Base-by-base conservation (phyloP, 148 eudicot genomes). In the Rhododendron simsii region DNA sequence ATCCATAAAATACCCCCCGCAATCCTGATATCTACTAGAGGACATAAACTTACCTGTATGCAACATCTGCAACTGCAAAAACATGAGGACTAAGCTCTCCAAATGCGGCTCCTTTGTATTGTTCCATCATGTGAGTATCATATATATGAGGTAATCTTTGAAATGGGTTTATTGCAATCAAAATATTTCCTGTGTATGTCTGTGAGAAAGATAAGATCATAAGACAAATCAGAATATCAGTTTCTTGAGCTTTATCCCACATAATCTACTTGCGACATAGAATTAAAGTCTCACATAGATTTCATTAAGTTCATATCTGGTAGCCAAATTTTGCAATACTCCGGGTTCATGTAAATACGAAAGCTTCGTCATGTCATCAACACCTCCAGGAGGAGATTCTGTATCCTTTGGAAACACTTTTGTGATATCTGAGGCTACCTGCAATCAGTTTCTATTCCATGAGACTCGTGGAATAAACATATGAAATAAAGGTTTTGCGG, bases 81-180 rank as follows among this genome's bases (percentile, higher is more conserved):
- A 98, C 98, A 89, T 98, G 99, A 89, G 98, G 99, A 90, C 98
- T 98, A 81, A 98, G 97, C 90, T 98, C 98, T 83, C 99, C 99
- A 85, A 98, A 93, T 87, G 79, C 90, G 63, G 98, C 98, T 90
- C 98, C 99, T 89, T 98, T 95, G 85, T 98, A 98, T 91, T 95
- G 98, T 85, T 93, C 96, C 99, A 98, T 98, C 99, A 98, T 95
- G 85, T 95, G 98, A 71, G 93, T 92, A 89, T 98, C 98, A 90
- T 98, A 98, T 48, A 98, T 87, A 90, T 98, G 98, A 84, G 98
- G 99, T 85, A 98, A 88, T 87, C 94, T 94, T 98, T 98, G 99
- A 87, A 98, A 98, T 73, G 98, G 99, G 87, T 98, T 98, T 85
- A 98, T 92, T 37, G 99, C 99, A 87, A 98, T 98, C 85, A 98